Conservation (phyloP, 2,329 filamentous ascomycete species). For the Sarocladium kiliense region DNA sequence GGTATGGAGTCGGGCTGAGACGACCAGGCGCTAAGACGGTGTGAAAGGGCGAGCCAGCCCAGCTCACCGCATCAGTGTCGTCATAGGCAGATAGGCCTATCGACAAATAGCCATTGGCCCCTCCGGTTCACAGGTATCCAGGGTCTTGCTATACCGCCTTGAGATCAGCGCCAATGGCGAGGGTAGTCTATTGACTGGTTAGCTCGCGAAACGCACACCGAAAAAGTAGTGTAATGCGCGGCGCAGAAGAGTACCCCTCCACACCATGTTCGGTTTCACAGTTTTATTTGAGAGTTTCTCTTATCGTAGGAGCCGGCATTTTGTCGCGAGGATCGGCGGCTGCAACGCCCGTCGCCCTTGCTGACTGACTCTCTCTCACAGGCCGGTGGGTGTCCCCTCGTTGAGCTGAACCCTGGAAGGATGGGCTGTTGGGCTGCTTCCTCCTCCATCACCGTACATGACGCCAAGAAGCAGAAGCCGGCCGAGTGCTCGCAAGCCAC, state of each 20-base stretch:
- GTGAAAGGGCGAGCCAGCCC: neutral
- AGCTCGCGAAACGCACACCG: neutral
- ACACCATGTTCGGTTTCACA: neutral
- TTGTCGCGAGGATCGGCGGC: neutral
- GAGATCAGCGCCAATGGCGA: neutral
- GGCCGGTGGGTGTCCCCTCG: too few relatives aligned
- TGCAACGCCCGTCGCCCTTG: neutral
- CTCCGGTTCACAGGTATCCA: neutral
- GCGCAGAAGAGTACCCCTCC: neutral
- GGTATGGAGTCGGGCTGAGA: neutral
- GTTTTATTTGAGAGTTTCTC: neutral
- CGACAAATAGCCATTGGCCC: neutral
- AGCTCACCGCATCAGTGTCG: slow-evolving; percentile 7
- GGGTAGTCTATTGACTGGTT: neutral
- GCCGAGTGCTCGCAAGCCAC: neutral
- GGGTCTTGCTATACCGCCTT: slow-evolving; percentile 3
- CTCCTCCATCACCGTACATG: slow-evolving; percentile 3
- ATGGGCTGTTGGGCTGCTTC: neutral
- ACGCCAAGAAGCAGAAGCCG: neutral
- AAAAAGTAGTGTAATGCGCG: neutral
- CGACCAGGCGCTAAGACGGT: neutral
- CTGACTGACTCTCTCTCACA: neutral
- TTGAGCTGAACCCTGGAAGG: too few relatives aligned
- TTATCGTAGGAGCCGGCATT: neutral
- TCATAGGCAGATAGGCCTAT: neutral